A percentile compares a stretch with the other conserved stretches of the same genome.
Evolutionary conservation across 2,329 filamentous ascomycete species (phyloP).

Genomic region (Aspergillus quadrilineatus): DNA sequence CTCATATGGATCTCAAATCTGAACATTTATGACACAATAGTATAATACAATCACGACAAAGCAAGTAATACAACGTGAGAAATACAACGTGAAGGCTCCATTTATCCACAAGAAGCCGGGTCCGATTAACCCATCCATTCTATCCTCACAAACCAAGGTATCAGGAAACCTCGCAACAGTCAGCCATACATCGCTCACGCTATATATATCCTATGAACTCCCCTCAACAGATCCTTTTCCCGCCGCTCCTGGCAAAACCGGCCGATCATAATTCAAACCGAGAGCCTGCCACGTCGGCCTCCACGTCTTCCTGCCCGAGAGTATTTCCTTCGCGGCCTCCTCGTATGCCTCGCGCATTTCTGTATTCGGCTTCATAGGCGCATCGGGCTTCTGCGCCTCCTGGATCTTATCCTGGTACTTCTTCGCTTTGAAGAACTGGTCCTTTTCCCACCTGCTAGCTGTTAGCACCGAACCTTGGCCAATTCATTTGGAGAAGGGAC

Average conservation of each 20-base stretch:
- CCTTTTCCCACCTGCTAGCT: conserved; percentile 58
- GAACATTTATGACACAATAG: conserved; percentile 5
- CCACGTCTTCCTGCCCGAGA: conserved; percentile 64
- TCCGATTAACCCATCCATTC: not conserved
- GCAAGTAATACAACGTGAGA: conserved; percentile 13
- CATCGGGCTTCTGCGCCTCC: conserved; percentile 35
- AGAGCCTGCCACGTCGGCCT: conserved; percentile 49
- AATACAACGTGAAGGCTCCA: not conserved
- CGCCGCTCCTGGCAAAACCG: conserved; percentile 19
- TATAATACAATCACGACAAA: conserved; percentile 10
- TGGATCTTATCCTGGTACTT: conserved; percentile 47
- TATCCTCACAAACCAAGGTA: not conserved
- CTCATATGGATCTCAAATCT: not conserved
- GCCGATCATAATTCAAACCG: conserved; percentile 39
- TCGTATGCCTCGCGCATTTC: conserved; percentile 50
- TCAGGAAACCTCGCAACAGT: not conserved
- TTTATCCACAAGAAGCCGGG: not conserved
- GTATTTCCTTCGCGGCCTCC: conserved; percentile 62
- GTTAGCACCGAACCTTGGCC: too few species aligned
- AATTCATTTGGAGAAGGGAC: too few species aligned
- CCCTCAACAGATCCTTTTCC: conserved; percentile 15
- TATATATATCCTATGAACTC: conserved; percentile 13
- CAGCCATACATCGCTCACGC: not conserved
- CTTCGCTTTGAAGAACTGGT: conserved; percentile 56
- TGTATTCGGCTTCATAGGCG: conserved; percentile 36